Base-by-base conservation (phyloP, 441 rosid species). In the Aquilaria agallochum region DNA sequence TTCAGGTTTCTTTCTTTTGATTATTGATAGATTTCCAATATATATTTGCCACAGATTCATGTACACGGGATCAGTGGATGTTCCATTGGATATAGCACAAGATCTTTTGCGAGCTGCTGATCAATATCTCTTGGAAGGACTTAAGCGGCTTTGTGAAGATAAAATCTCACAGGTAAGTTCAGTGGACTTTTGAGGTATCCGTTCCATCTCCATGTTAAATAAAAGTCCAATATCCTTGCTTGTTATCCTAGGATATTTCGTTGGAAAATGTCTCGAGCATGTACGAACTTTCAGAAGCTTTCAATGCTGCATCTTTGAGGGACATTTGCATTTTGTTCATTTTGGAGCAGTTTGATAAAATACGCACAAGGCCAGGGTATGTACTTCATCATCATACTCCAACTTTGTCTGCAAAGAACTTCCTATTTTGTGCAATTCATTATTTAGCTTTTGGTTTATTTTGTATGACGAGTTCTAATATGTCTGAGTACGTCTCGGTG, bases 211-310 rank as follows among this genome's bases (percentile, higher is more conserved):
- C 65, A 66, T 55, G 72, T 47, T 44, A 63, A 68, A 44, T 11
- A 30, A 48, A 51, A 13, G 50, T 69, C 60, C 76, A 58, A 63
- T 59, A 36, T 1, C 8, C 46, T 31, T 53, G 50, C 0, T 70
- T 31, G 61, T 55, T 49, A 51, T 64, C 72, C n/a, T 68, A 94
- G 97, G 99, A 87, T 78, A 82, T 91, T 68, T 84, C 92, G 5
- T 75, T 91, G 85, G 96, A 86, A 51, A 94, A 86, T 75, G 93
- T 94, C 62, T 83, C 87, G 47, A 85, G 85, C 82, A 89, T 91
- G 97, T 91, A 94, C 42, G 99, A 95, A 63, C 99, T 94, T 53
- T 91, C 99, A n/a, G 99, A 94, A 86, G 94, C 99, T 55, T 95
- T 89, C 81, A 84, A 95, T 68, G 97, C 97, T 31, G 79, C 86